Percentiles rank a stretch among this genome's conserved stretches.
Conservation (phyloP, 805 yeast species). For the Teunomyces funiuensis region DNA sequence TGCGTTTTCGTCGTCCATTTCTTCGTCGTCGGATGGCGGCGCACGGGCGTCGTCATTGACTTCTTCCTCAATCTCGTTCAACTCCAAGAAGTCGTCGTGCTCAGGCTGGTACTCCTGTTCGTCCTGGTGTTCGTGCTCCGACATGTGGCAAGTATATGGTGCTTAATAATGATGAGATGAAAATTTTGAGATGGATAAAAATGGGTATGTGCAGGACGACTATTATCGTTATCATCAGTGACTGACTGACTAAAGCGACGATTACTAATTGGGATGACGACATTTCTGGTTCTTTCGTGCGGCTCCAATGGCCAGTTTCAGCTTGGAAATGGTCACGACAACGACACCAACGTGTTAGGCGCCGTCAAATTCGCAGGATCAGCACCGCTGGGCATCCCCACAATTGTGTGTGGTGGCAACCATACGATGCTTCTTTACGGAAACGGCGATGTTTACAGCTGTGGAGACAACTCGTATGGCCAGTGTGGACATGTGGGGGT, state of each 20-base stretch:
- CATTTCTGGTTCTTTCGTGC: constrained; percentile 46
- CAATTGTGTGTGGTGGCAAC: constrained; percentile 79
- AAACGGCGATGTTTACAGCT: constrained; percentile 52
- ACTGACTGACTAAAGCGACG: too few relatives aligned
- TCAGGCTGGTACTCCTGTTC: constrained; percentile 13
- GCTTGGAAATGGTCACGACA: constrained; percentile 57
- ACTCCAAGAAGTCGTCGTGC: constrained; percentile 30
- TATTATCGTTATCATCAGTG: too few relatives aligned
- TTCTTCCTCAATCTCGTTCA: constrained; percentile 37
- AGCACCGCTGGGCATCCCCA: constrained; percentile 11
- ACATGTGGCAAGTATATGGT: too few relatives aligned
- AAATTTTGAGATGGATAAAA: not conserved
- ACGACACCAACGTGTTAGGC: constrained; percentile 37
- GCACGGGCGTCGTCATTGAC: constrained; percentile 25
- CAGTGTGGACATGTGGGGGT: constrained; percentile 46
- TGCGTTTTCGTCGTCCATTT: constrained; percentile 34
- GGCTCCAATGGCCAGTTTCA: constrained; percentile 88
- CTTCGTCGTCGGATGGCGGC: constrained; percentile 39
- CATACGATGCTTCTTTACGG: constrained; percentile 65
- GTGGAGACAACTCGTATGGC: constrained; percentile 60
- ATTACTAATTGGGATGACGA: too few relatives aligned
- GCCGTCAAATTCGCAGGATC: constrained; percentile 14
- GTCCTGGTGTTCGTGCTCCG: constrained; percentile 12
- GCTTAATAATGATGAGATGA: constrained; percentile 6
- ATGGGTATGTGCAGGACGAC: not conserved